Evolutionary conservation across 2,329 filamentous ascomycete species (phyloP).

Genomic region (Lecanicillium sp.): DNA sequence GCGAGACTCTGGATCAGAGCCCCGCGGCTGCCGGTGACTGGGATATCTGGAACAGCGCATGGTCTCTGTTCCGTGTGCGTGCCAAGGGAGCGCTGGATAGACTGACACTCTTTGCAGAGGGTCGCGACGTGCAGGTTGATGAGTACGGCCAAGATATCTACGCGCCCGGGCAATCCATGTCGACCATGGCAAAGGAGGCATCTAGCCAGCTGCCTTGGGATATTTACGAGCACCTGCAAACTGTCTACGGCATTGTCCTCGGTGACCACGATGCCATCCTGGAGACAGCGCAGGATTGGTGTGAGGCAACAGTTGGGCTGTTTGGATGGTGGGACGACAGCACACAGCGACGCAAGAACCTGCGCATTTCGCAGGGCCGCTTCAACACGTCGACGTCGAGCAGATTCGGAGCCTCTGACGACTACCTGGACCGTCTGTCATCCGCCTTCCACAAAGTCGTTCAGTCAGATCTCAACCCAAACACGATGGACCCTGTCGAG

Average conservation of each 20-base stretch:
- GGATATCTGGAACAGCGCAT: constrained; percentile 76
- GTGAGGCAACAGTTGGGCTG: constrained; percentile 77
- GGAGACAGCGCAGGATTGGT: constrained; percentile 78
- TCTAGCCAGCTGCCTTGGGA: constrained; percentile 85
- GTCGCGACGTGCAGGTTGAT: constrained; percentile 46
- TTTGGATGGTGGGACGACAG: constrained; percentile 90
- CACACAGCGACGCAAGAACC: constrained; percentile 41
- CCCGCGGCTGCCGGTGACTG: constrained; percentile 67
- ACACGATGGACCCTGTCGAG: constrained; percentile 69
- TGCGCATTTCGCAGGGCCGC: constrained; percentile 35
- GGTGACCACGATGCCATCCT: constrained; percentile 72
- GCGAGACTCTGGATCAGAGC: constrained; percentile 65
- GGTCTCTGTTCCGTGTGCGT: constrained; percentile 76
- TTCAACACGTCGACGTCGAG: constrained; percentile 29
- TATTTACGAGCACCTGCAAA: constrained; percentile 78
- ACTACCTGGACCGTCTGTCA: constrained; percentile 69
- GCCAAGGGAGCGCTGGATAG: constrained; percentile 63
- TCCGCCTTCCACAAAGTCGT: constrained; percentile 64
- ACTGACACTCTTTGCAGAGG: constrained; percentile 74
- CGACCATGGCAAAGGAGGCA: constrained; percentile 66
- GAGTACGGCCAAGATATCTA: constrained; percentile 28
- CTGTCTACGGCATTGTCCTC: constrained; percentile 73
- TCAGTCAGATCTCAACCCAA: constrained; percentile 67
- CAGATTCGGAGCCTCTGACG: constrained; percentile 50
- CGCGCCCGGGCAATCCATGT: constrained; percentile 44